Percentiles rank a stretch among this genome's conserved stretches.
phyloP scores from a whole-genome alignment of 768 basidiomycete genomes.

The Coprinellus micaceus region DNA sequence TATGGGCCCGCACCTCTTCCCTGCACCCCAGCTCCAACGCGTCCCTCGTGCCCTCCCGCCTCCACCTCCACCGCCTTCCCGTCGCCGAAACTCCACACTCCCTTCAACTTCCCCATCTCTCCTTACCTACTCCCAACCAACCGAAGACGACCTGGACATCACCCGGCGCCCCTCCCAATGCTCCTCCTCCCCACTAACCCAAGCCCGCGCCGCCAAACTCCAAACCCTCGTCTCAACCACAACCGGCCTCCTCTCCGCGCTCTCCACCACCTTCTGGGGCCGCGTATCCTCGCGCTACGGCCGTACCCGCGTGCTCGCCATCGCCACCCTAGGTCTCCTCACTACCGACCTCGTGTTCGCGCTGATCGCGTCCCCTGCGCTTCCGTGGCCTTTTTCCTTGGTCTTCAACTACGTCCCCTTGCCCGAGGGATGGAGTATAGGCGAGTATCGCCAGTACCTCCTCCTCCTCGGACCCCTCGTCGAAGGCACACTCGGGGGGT shows the following conservation, averaged over 20 bases:
- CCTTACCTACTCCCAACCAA: too few relatives aligned
- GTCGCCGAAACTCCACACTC: constrained; percentile 8
- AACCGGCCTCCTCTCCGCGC: constrained; percentile 75
- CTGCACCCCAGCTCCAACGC: constrained; percentile 9
- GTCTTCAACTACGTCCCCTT: constrained; percentile 31
- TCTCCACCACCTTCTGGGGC: constrained; percentile 91
- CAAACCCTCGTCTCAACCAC: constrained; percentile 75
- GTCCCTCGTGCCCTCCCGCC: background rate
- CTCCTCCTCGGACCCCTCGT: constrained; percentile 76
- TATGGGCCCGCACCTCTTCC: constrained; percentile 25
- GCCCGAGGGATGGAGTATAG: constrained; percentile 25
- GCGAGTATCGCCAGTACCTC: constrained; percentile 46
- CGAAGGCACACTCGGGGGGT: constrained; percentile 83
- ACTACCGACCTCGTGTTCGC: constrained; percentile 74
- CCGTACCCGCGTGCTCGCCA: constrained; percentile 71
- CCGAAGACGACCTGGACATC: too few relatives aligned
- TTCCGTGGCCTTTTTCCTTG: constrained; percentile 47
- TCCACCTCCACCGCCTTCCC: background rate
- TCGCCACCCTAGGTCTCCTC: constrained; percentile 59
- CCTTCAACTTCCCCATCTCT: constrained; percentile 5
- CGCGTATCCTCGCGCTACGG: constrained; percentile 77
- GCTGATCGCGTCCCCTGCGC: constrained; percentile 64
- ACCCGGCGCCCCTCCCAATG: constrained; percentile 37
- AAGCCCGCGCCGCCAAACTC: constrained; percentile 64
- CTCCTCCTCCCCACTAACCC: constrained; percentile 52